Evolutionary conservation across 164 flowering plant genomes (phyloP), one percentile per base, ranked within the genome.

Genomic region (Piper longum): DNA sequence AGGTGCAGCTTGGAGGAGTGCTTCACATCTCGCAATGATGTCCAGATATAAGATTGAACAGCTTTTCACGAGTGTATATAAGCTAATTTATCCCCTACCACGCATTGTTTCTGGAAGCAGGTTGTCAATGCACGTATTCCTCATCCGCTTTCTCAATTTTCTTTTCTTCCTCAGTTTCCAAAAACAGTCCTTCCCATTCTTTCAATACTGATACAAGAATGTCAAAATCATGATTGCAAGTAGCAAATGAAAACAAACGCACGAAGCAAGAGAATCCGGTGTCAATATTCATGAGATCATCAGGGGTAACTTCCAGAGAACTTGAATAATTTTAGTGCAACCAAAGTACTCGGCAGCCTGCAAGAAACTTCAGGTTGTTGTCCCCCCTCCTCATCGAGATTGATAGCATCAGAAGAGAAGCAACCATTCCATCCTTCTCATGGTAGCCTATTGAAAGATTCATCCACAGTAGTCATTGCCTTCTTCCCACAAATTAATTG

Each of bases 381-480:
- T 7, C 60, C 63, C n/a, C 65, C 61, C 55, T 70, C 75, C 7
- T 70, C 70, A 66, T 72, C 67, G 14, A 67, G 57, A 51, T 71
- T 41, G 66, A 78, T 84, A 51, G 61, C 70, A 66, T 69, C 66
- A 55, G 75, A 64, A 51, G 54, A 44, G 70, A 4, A 66, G 13
- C 73, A 74, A 39, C 72, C 85, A 63, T 83, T 89, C 91, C 96
- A 93, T n/a, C 86, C 91, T 75, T 85, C 91, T 97, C 99, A 93
- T 16, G 92, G 84, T 57, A 67, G 67, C 72, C 88, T 76, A 69
- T 71, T 64, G 55, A 65, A 73, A 41, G 75, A 73, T 69, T 79
- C 82, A 48, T 73, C 48, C 56, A 82, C 76, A 67, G 74, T 68
- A 41, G 77, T 74, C 68, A 72, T 83, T 16, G 63, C 66, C 68